Conservation (phyloP, 192 early-diverging fungal species). For the Podila epicladia region DNA sequence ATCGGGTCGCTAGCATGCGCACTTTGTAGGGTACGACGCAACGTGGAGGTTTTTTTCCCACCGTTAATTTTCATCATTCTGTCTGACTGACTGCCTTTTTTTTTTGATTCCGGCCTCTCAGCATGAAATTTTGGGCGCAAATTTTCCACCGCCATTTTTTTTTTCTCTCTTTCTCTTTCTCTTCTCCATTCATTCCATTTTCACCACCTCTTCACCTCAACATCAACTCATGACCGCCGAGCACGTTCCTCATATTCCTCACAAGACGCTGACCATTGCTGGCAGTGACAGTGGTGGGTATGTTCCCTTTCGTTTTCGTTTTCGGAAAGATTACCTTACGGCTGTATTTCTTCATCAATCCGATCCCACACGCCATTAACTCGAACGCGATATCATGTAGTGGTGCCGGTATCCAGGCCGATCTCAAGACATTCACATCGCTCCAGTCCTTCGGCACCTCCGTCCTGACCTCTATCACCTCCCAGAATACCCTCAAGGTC, state of each 20-base stretch:
- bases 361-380: background rate
- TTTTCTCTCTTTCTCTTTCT: background rate
- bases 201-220: background rate
- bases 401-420: constrained; percentile 86
- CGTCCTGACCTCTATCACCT: constrained; percentile 82
- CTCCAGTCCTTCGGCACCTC: constrained; percentile 76
- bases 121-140: background rate
- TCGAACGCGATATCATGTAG: constrained; percentile 20
- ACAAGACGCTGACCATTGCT: constrained; percentile 67
- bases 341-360: background rate
- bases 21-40: too few relatives aligned
- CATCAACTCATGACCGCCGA: constrained; percentile 5
- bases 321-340: background rate
- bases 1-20: background rate
- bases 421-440: constrained; percentile 88
- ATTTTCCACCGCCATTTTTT: background rate
- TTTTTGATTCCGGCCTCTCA: constrained; percentile 3
- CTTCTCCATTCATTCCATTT: background rate
- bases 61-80: too few relatives aligned
- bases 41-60: too few relatives aligned
- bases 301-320: background rate
- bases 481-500: constrained; percentile 89
- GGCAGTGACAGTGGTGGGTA: constrained; percentile 76
- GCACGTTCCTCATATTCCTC: constrained; percentile 8
- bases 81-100: too few relatives aligned